Evolutionary conservation across 306 rosid genomes (phyloP), one percentile per base, ranked within the genome.

Genomic region (Ammopiptanthus mongolicus): DNA sequence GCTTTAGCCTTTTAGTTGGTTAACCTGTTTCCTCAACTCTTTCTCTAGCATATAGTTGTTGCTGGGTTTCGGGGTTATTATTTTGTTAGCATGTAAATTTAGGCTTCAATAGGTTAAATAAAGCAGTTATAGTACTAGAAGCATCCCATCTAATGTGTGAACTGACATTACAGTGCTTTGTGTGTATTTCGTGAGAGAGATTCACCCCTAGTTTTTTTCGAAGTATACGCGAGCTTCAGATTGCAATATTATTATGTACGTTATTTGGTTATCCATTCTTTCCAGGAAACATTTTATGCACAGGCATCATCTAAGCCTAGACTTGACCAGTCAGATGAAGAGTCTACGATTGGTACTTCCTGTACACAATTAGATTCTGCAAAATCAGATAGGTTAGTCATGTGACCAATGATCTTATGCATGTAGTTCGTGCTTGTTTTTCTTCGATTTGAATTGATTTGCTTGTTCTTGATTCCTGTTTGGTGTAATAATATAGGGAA

Each of bases 311-410:
- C 61, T 10, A 76, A 72, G 62, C 48, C 76, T 37, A 57, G 18
- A 64, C 18, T 28, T 70, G 80, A 80, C 74, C 67, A 17, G 58
- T 76, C 72, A 3, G 78, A 52, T 56, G 47, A 69, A 77, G 80
- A 80, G 73, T 82, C 71, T 53, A 6, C 15, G 15, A 60, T 41
- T 28, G 28, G 44, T 31, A 53, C 84, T 73, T 52, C 74, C 34
- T 37, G 31, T 59, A 37, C 77, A 28, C 71, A n/a, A 42, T 61
- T 78, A 53, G 58, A 71, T 48, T 14, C 64, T 8, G 83, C 66
- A 74, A 86, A 74, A 66, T 89, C 90, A 28, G 76, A 83, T 61
- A 78, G 94, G 97, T 87, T 58, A 69, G 87, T 78, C 66, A 28
- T 34, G 50, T 82, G 70, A 59, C 51, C 47, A 42, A 8, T 62